Evolutionary conservation across 768 basidiomycete genomes (phyloP).

Genomic region (Termitomyces sp.): DNA sequence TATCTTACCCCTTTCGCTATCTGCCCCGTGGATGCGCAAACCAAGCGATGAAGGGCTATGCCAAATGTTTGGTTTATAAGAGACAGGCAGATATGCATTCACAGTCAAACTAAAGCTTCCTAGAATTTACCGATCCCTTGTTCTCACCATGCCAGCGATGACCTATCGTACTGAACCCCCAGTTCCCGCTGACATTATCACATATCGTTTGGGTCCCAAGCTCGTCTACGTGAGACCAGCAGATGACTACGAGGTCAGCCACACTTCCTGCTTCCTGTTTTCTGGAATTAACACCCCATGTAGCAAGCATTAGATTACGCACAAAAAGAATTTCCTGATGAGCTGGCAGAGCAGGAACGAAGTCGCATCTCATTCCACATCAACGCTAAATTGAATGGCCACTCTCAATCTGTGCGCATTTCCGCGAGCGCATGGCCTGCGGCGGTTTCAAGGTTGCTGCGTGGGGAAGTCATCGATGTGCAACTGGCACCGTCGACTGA

Average conservation of each 20-base stretch:
- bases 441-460: constrained; percentile 37
- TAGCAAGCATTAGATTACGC: constrained; percentile 53
- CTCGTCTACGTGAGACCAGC: constrained; percentile 54
- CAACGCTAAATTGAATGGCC: constrained; percentile 29
- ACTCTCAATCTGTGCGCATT: constrained; percentile 42
- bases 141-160: constrained; percentile 19
- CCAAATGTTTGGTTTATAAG: too few species aligned
- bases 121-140: too few species aligned
- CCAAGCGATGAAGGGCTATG: too few species aligned
- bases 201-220: constrained; percentile 41
- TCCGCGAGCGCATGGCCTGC: constrained; percentile 51
- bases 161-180: constrained; percentile 22
- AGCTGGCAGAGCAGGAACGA: constrained; percentile 35
- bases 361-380: constrained; percentile 46
- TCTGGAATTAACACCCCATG: neutral
- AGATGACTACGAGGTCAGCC: constrained; percentile 40
- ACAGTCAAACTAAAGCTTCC: too few species aligned
- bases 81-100: too few species aligned
- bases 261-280: neutral
- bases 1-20: too few species aligned
- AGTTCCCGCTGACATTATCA: constrained; percentile 44
- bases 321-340: constrained; percentile 45
- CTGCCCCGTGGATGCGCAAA: too few species aligned
- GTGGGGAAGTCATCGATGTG: constrained; percentile 51
- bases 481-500: constrained; percentile 32